phyloP scores from a whole-genome alignment of 2,329 filamentous ascomycete species.

The Rhynchosporium agropyri region DNA sequence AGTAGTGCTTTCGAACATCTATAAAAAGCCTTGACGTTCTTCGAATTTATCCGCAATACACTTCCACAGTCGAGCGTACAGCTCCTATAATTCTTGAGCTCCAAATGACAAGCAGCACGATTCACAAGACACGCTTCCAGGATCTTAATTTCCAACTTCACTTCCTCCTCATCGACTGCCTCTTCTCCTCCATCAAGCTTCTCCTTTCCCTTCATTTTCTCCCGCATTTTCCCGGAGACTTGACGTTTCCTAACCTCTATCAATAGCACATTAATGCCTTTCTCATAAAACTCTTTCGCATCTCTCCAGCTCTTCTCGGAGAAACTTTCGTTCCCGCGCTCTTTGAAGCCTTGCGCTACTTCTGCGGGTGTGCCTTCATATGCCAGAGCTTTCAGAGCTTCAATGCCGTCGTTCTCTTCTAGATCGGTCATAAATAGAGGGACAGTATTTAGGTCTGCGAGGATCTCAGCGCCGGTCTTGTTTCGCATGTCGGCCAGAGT shows the following conservation, averaged over 20 bases:
- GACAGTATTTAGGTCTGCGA: constrained; percentile 66
- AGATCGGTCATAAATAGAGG: constrained; percentile 97
- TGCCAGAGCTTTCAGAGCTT: constrained; percentile 85
- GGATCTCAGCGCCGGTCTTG: constrained; percentile 60
- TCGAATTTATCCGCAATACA: constrained; percentile 75
- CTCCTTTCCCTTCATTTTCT: constrained; percentile 9
- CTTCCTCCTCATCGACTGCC: constrained; percentile 48
- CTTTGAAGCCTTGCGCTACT: constrained; percentile 81
- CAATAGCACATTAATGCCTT: constrained; percentile 75
- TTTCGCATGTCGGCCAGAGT: constrained; percentile 58
- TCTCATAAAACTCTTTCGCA: constrained; percentile 88
- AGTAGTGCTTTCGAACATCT: constrained; percentile 79
- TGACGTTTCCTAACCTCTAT: constrained; percentile 61
- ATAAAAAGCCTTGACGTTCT: constrained; percentile 89
- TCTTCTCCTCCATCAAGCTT: constrained; percentile 45
- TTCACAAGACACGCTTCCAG: constrained; percentile 83
- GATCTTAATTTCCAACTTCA: constrained; percentile 57
- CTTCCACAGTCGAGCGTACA: constrained; percentile 83
- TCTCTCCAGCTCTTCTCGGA: constrained; percentile 73
- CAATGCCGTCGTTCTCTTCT: constrained; percentile 80
- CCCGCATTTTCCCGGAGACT: neutral
- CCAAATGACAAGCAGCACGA: constrained; percentile 85
- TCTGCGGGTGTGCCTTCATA: constrained; percentile 91
- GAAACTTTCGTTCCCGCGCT: constrained; percentile 90
- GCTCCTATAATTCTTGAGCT: constrained; percentile 84